phyloP scores from a whole-genome alignment of 805 yeast genomes.

The Starmerella etchellsii region DNA sequence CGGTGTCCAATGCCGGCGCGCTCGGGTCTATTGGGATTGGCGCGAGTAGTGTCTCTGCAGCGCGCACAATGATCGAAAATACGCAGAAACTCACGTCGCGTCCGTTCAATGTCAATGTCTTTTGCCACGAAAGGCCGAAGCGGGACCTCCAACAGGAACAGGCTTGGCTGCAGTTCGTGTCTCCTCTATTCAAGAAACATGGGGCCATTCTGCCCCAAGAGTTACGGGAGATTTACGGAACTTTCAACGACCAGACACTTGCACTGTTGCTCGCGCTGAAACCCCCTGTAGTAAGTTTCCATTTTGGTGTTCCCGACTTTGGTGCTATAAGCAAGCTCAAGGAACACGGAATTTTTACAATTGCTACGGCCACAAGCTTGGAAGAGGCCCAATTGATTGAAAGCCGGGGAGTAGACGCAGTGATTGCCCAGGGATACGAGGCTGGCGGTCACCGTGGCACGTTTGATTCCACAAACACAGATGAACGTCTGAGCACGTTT shows the following conservation, averaged over 20 bases:
- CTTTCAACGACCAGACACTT: too few relatives aligned
- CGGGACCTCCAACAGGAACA: background rate
- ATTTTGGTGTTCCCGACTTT: background rate
- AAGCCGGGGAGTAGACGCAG: background rate
- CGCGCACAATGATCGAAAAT: background rate
- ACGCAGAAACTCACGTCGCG: background rate
- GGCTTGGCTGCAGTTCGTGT: background rate
- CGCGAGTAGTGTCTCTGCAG: background rate
- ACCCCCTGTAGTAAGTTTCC: too few relatives aligned
- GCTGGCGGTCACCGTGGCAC: constrained; percentile 1
- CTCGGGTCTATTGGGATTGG: constrained; percentile 7
- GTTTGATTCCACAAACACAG: background rate
- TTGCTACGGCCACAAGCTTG: background rate
- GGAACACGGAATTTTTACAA: background rate
- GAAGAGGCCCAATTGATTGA: background rate
- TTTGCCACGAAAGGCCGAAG: background rate
- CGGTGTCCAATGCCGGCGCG: constrained; percentile 11
- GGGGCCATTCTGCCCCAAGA: too few relatives aligned
- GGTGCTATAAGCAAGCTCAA: background rate
- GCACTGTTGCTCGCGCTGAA: too few relatives aligned
- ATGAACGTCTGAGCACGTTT: too few relatives aligned
- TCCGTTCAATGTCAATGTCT: background rate
- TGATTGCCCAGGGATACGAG: background rate
- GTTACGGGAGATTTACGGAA: too few relatives aligned
- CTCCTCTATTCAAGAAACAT: too few relatives aligned